Evolutionary conservation across 1,284 basidiomycete species (phyloP).

Genomic region (Anthracocystis walkeri): DNA sequence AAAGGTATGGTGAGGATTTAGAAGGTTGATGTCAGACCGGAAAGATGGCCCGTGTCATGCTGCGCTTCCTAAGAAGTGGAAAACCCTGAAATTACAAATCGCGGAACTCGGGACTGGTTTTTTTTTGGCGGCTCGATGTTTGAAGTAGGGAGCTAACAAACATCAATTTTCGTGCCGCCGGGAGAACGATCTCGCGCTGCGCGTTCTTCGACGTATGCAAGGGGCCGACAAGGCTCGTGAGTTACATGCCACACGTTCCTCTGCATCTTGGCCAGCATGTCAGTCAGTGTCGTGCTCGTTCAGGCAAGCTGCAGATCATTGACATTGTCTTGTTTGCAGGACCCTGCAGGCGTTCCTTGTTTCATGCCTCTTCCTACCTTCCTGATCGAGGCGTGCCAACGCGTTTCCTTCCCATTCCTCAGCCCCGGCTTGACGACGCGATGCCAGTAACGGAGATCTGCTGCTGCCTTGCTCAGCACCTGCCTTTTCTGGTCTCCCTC

Average conservation of each 20-base stretch:
- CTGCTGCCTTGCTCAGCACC: neutral
- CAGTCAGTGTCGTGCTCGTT: neutral
- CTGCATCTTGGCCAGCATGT: neutral
- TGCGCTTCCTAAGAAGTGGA: neutral
- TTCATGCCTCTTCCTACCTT: neutral
- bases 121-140: too few species aligned
- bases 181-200: conserved; percentile 8
- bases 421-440: conserved; percentile 1
- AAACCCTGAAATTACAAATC: neutral
- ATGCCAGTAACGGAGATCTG: neutral
- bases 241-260: conserved; percentile 10
- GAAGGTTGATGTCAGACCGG: neutral
- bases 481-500: neutral
- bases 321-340: conserved; percentile 3
- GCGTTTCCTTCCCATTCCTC: conserved; percentile 1
- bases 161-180: neutral
- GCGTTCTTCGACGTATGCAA: conserved; percentile 55
- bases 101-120: conserved; percentile 7
- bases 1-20: neutral
- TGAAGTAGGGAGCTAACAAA: neutral
- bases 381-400: conserved; percentile 1
- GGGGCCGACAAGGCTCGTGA: conserved; percentile 21
- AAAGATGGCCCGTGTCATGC: conserved; percentile 10
- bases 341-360: conserved; percentile 17
- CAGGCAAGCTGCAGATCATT: neutral